Base-by-base conservation (phyloP, 1,284 basidiomycete species). In the Erythrobasidium hasegawianum region DNA sequence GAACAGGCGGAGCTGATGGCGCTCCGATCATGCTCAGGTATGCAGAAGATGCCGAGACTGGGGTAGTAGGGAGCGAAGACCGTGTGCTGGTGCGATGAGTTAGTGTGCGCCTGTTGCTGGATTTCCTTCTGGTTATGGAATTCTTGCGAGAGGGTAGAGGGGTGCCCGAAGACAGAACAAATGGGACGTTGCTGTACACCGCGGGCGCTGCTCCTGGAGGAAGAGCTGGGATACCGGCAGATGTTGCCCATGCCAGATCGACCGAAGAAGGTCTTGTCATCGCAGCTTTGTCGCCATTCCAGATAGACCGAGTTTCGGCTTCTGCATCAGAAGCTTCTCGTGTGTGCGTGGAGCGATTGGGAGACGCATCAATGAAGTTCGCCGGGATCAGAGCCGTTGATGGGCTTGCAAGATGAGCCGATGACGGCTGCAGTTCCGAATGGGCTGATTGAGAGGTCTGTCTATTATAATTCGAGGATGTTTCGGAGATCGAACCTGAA, bases 241-340 rank as follows among this genome's bases (percentile, higher is more conserved):
- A 47, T 24, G 43, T 47, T 16, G 43, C 43, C 43, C 43, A 47
- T 7, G 43, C 43, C n/a, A 47, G 43, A 47, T 47, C 43, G 22
- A 47, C 43, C 4, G 43, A 47, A 18, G 43, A 47, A 47, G 43
- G 43, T n/a, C 43, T n/a, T 5, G 43, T 47, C 16, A 24, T 18
- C 7, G 43, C 14, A n/a, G 43, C 43, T 24, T 16, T n/a, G 16
- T 47, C 43, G 5, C 43, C n/a, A 14, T 47, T 24, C n/a, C 43
- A 47, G n/a, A 47, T 18, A n/a, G 43, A 47, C 14, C 43, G 43
- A n/a, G 43, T 18, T 8, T 47, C 43, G 4, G 43, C 43, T n/a
- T 16, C 43, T n/a, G 8, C 43, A 24, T n/a, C n/a, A 5, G 22
- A 18, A 5, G 43, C 16, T 5, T 4, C 22, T 18, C 43, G 5